Percentiles rank a stretch among this genome's conserved stretches.
Conservation (phyloP, 129 eudicot species). For the Daucus carota region DH1_v3.0 NC_030385.2:45468001-45468500, state of each 20-base stretch:
- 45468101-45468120: slow-evolving; percentile 83
- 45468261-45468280: slow-evolving; percentile 79
- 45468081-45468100: slow-evolving; percentile 71
- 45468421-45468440: slow-evolving; percentile 36
- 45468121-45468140: slow-evolving; percentile 74
- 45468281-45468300: slow-evolving; percentile 62
- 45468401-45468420: slow-evolving; percentile 78
- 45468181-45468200: slow-evolving; percentile 30
- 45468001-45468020: slow-evolving; percentile 41
- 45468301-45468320: slow-evolving; percentile 53
- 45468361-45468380: slow-evolving; percentile 75
- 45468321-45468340: slow-evolving; percentile 26
- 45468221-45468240: slow-evolving; percentile 63
- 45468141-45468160: slow-evolving; percentile 93
- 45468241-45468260: slow-evolving; percentile 57
- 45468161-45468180: slow-evolving; percentile 72
- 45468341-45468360: slow-evolving; percentile 45
- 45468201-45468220: slow-evolving; percentile 27
- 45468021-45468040: slow-evolving; percentile 37
- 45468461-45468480: slow-evolving; percentile 70
- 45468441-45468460: slow-evolving; percentile 57
- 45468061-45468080: slow-evolving; percentile 51
- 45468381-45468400: slow-evolving; percentile 82
- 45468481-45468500: slow-evolving; percentile 76
- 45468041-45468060: slow-evolving; percentile 35